Evolutionary conservation across 345 rosid genomes (phyloP).

Genomic region (Ailanthus altissimus): DNA sequence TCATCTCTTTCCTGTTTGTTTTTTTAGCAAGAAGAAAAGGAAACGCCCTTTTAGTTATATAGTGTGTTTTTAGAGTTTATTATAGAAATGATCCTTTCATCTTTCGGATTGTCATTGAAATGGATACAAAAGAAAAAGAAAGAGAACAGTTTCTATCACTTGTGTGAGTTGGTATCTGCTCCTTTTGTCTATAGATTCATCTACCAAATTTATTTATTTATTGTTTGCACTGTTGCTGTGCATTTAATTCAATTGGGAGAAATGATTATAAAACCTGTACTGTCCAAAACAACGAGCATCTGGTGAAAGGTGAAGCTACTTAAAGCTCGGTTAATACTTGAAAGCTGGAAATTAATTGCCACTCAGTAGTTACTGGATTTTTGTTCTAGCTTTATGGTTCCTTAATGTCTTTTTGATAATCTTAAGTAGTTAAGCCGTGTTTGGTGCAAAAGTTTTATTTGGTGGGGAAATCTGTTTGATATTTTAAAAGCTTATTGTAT

Average conservation of each 20-base stretch:
- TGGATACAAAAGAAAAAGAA: neutral
- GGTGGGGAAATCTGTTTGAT: neutral
- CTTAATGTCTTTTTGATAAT: neutral
- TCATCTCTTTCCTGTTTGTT: neutral
- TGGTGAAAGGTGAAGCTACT: neutral
- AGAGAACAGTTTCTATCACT: neutral
- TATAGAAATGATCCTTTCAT: neutral
- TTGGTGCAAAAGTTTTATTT: neutral
- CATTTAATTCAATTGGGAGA: neutral
- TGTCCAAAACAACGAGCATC: neutral
- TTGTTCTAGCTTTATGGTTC: neutral
- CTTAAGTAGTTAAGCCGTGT: neutral
- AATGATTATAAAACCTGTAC: neutral
- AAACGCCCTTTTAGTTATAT: neutral
- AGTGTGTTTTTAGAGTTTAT: neutral
- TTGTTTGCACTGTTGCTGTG: neutral
- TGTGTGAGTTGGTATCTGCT: neutral
- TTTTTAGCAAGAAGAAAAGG: neutral
- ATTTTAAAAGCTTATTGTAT: neutral
- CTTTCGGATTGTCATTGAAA: neutral
- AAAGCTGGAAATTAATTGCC: neutral
- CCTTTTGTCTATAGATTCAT: neutral
- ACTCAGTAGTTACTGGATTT: neutral
- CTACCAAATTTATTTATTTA: too few species aligned
- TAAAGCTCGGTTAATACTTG: neutral